These are phyloP conservation scores for Centrapalus pauciflorus DNA, from an alignment of 129 eudicot species.

Conservation along the genomic window DNA sequence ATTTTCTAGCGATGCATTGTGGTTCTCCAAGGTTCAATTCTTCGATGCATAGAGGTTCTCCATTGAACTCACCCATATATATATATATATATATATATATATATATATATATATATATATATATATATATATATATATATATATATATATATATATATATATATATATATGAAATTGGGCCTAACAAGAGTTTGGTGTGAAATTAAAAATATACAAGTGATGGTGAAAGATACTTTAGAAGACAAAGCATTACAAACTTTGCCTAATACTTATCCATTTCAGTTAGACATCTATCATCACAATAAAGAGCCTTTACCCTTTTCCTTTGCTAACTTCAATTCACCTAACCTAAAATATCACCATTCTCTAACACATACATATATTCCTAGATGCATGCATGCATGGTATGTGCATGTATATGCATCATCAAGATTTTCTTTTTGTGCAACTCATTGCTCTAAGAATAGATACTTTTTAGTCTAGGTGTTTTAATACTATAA, in stretches of 20 bases:
- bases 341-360: constrained; percentile 30
- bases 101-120: no score
- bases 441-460: no score
- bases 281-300: constrained; percentile 39
- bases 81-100: no score
- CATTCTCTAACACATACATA: background rate
- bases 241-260: constrained; percentile 37
- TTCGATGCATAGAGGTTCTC: no score
- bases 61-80: no score
- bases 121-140: no score
- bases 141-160: no score
- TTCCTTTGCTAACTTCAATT: constrained; percentile 32
- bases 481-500: background rate
- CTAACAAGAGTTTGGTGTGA: constrained; percentile 32
- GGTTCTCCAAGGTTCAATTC: no score
- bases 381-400: background rate
- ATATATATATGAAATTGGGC: no score
- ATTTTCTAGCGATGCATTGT: no score
- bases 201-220: constrained; percentile 27
- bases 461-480: no score
- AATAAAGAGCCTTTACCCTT: constrained; percentile 34
- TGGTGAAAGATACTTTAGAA: constrained; percentile 29
- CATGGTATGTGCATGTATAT: background rate
- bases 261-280: constrained; percentile 37
- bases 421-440: background rate